phyloP scores from a whole-genome alignment of 768 basidiomycete species.

The Russula emetica region DNA sequence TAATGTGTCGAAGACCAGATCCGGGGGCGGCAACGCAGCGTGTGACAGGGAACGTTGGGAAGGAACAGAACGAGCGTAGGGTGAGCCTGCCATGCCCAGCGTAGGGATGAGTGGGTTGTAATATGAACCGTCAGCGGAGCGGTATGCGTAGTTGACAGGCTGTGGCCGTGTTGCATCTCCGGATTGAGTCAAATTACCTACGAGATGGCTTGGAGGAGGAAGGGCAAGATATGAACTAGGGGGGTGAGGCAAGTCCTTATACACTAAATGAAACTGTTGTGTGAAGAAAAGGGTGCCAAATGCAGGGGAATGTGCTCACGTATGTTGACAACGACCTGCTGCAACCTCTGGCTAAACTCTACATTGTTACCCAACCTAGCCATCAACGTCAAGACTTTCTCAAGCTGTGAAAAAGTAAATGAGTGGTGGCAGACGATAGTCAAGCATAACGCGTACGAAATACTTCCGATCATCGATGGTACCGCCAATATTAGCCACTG shows the following conservation, averaged over 20 bases:
- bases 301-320: conserved; percentile 17
- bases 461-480: conserved; percentile 25
- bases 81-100: conserved; percentile 37
- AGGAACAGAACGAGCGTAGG: conserved; percentile 58
- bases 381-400: conserved; percentile 27
- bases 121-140: conserved; percentile 37
- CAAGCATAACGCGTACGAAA: conserved; percentile 10
- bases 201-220: neutral
- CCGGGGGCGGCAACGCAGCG: conserved; percentile 57
- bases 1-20: conserved; percentile 67
- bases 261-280: conserved; percentile 12
- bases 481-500: conserved; percentile 9
- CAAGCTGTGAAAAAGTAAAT: conserved; percentile 17
- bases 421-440: neutral
- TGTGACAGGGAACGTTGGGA: conserved; percentile 41
- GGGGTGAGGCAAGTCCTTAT: conserved; percentile 28
- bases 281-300: neutral
- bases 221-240: conserved; percentile 25
- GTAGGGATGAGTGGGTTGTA: conserved; percentile 36
- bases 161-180: neutral
- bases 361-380: conserved; percentile 9
- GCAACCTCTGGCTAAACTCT: conserved; percentile 13
- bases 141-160: conserved; percentile 24
- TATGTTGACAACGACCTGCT: conserved; percentile 20
- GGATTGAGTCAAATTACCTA: neutral